phyloP scores from a whole-genome alignment of 2,329 filamentous ascomycete species.

The Fusarium incarnatum region DNA sequence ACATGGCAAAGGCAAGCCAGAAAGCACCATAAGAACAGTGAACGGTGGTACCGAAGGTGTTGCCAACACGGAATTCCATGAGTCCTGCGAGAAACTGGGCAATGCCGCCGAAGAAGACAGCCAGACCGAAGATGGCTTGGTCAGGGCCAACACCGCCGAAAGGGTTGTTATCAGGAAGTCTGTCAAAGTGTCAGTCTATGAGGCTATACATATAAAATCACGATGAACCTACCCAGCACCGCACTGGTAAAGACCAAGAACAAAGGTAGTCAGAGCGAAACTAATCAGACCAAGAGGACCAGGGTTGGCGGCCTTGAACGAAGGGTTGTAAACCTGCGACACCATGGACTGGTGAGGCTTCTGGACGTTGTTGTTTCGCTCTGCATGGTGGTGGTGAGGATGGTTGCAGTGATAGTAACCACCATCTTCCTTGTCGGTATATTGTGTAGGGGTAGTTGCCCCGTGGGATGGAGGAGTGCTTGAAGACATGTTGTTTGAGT shows the following conservation, averaged over 20 bases:
- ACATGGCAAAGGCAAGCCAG: slow-evolving; percentile 71
- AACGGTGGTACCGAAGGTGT: slow-evolving; percentile 71
- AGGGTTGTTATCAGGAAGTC: slow-evolving; percentile 51
- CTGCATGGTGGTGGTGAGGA: slow-evolving; percentile 31
- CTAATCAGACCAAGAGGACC: slow-evolving; percentile 70
- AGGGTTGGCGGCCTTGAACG: slow-evolving; percentile 66
- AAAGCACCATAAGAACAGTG: slow-evolving; percentile 72
- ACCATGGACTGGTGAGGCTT: slow-evolving; percentile 51
- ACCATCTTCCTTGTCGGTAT: slow-evolving; percentile 38
- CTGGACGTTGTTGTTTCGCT: slow-evolving; percentile 8
- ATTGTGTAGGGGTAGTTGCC: slow-evolving; percentile 44
- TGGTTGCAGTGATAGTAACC: slow-evolving; percentile 30
- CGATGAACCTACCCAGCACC: slow-evolving; percentile 61
- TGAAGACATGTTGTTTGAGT: slow-evolving; percentile 36
- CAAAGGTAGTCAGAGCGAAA: slow-evolving; percentile 75
- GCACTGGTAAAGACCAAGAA: slow-evolving; percentile 62
- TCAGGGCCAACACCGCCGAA: slow-evolving; percentile 51
- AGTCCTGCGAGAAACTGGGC: slow-evolving; percentile 77
- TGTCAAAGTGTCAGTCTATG: slow-evolving; percentile 18
- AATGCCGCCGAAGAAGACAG: slow-evolving; percentile 69
- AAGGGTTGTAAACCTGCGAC: slow-evolving; percentile 51
- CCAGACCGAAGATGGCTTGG: slow-evolving; percentile 53
- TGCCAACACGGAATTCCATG: slow-evolving; percentile 64
- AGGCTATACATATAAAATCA: accelerated
- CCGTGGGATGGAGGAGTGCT: slow-evolving; percentile 38